phyloP scores from a whole-genome alignment of 2,329 filamentous ascomycete species.

The Exophiala spinifera region DNA sequence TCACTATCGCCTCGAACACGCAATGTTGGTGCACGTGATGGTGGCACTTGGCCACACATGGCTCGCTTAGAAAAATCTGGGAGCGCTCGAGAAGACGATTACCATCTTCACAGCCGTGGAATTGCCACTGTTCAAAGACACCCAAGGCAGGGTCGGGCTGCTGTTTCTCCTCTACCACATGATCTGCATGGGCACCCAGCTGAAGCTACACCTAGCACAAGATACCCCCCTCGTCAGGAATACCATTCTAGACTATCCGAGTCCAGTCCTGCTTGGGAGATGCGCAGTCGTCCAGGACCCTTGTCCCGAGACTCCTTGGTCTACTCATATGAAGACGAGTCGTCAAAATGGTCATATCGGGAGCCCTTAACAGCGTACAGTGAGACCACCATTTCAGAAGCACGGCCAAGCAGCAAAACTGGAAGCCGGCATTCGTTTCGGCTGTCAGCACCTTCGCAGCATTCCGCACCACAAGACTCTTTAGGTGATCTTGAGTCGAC shows the following conservation, averaged over 20 bases:
- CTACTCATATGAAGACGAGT: conserved; percentile 14
- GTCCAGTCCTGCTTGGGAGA: neutral
- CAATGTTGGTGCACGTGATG: neutral
- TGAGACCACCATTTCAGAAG: conserved; percentile 8
- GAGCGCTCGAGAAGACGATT: conserved; percentile 43
- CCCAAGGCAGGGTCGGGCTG: neutral
- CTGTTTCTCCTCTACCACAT: neutral
- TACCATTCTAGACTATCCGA: neutral
- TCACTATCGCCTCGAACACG: neutral
- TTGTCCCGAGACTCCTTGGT: conserved; percentile 12
- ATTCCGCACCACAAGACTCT: neutral
- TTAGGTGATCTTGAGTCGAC: conserved; percentile 2
- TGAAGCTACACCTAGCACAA: neutral
- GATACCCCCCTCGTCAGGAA: neutral
- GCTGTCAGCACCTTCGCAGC: conserved; percentile 1
- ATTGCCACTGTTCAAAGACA: neutral
- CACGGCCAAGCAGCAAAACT: conserved; percentile 12
- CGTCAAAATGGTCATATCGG: conserved; percentile 15
- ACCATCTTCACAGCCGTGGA: conserved; percentile 45
- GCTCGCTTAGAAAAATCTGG: conserved; percentile 27
- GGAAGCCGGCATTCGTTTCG: conserved; percentile 6
- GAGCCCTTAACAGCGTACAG: conserved; percentile 7
- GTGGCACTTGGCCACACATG: conserved; percentile 1
- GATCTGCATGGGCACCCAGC: neutral
- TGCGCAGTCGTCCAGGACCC: neutral